These are phyloP conservation scores for Narthecium ossifragum DNA, from an alignment of 106 monocot genomes.

Conservation along the genomic window DNA sequence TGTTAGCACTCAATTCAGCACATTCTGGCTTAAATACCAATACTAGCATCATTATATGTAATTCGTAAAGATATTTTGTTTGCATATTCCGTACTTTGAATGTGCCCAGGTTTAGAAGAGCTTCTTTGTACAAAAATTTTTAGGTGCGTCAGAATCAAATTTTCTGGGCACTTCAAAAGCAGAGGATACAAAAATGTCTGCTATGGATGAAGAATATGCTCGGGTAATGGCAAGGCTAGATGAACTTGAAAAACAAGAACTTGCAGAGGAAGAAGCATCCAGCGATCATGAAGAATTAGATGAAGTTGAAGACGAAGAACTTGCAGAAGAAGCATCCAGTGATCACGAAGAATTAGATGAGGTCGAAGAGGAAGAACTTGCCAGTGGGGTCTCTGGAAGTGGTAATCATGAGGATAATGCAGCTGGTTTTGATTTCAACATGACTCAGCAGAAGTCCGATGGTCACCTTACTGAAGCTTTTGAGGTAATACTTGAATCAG, in stretches of 20 bases:
- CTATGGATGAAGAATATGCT: slow-evolving; percentile 55
- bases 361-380: slow-evolving; percentile 20
- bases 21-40: no score
- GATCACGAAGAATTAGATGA: slow-evolving; percentile 15
- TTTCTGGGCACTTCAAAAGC: slow-evolving; percentile 5
- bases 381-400: no score
- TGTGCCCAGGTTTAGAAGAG: no score
- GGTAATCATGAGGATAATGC: neutral
- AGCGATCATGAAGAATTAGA: slow-evolving; percentile 31
- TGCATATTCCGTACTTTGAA: no score
- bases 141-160: slow-evolving; percentile 6
- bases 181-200: slow-evolving; percentile 12
- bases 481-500: slow-evolving; percentile 6
- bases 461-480: slow-evolving; percentile 1
- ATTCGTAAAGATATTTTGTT: no score
- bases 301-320: slow-evolving; percentile 23
- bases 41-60: no score
- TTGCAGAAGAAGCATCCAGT: neutral
- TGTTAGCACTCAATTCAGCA: no score
- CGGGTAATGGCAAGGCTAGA: slow-evolving; percentile 62
- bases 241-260: slow-evolving; percentile 82
- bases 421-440: slow-evolving; percentile 13
- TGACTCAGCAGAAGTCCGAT: slow-evolving; percentile 3
- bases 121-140: neutral
- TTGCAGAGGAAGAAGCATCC: slow-evolving; percentile 35